phyloP scores from a whole-genome alignment of 768 basidiomycete species.

The Kwoniella shandongensis region DNA sequence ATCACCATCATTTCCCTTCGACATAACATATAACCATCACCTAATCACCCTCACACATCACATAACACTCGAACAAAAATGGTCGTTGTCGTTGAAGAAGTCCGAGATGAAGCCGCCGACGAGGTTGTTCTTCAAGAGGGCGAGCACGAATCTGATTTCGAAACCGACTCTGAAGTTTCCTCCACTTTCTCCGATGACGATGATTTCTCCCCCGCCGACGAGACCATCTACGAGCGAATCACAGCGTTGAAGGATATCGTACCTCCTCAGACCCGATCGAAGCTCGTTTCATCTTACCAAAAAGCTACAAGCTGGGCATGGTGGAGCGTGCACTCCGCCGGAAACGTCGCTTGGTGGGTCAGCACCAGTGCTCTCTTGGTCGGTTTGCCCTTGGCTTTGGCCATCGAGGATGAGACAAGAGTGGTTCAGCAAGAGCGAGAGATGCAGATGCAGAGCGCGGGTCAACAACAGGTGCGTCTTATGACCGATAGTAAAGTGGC shows the following conservation, averaged over 20 bases:
- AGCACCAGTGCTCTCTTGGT: slow-evolving; percentile 92
- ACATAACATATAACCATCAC: too few relatives aligned
- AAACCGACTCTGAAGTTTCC: slow-evolving; percentile 61
- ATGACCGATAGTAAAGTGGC: not conserved
- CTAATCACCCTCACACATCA: too few relatives aligned
- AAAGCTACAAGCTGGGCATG: slow-evolving; percentile 67
- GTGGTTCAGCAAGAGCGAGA: slow-evolving; percentile 92
- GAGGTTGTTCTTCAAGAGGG: slow-evolving; percentile 29
- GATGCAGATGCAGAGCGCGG: slow-evolving; percentile 87
- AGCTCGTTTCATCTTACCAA: slow-evolving; percentile 64
- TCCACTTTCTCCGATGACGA: slow-evolving; percentile 65
- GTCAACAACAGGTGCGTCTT: slow-evolving; percentile 75
- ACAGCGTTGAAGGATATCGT: slow-evolving; percentile 93
- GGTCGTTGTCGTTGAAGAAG: slow-evolving; percentile 81
- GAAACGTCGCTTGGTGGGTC: slow-evolving; percentile 90
- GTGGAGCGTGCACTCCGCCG: slow-evolving; percentile 68
- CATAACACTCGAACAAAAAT: slow-evolving; percentile 3
- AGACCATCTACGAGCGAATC: slow-evolving; percentile 83
- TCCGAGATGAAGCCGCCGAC: slow-evolving; percentile 52
- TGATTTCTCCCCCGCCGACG: slow-evolving; percentile 61
- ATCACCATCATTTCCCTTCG: too few relatives aligned
- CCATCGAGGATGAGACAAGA: slow-evolving; percentile 93
- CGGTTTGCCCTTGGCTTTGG: slow-evolving; percentile 86
- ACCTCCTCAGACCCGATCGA: slow-evolving; percentile 81
- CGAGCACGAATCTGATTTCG: slow-evolving; percentile 64